Percentiles rank a stretch among this genome's conserved stretches.
phyloP scores from a whole-genome alignment of 78 protist genomes.

The Protostelium mycophagum region DNA sequence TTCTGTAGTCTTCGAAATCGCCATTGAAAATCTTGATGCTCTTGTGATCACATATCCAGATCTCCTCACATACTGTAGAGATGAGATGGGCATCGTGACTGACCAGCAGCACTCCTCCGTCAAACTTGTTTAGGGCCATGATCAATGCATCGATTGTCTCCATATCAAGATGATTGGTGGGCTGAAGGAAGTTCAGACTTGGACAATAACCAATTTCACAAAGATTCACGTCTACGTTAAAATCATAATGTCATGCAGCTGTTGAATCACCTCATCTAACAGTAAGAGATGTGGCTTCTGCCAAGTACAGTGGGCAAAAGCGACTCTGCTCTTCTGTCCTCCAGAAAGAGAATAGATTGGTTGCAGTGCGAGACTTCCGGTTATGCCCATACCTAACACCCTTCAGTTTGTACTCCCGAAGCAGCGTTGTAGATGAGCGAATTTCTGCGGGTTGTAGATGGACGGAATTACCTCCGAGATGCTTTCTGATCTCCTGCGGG shows the following conservation, averaged over 20 bases:
- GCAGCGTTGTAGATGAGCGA: no score
- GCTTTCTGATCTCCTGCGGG: slow-evolving; percentile 52
- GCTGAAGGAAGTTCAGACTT: slow-evolving; percentile 73
- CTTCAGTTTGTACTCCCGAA: no score
- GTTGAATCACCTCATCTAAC: slow-evolving; percentile 34
- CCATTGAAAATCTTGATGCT: background rate
- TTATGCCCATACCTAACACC: slow-evolving; percentile 37
- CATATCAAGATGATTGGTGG: slow-evolving; percentile 79
- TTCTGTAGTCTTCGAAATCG: background rate
- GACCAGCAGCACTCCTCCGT: slow-evolving; percentile 42
- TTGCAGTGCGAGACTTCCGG: slow-evolving; percentile 5
- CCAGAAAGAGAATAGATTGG: slow-evolving; percentile 59
- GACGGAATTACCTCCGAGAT: no score
- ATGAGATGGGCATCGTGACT: slow-evolving; percentile 43
- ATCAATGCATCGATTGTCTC: slow-evolving; percentile 39
- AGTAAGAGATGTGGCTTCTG: slow-evolving; percentile 79
- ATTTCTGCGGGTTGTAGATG: no score
- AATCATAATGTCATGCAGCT: slow-evolving; percentile 18
- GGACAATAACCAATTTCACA: no score
- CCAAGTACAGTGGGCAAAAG: slow-evolving; percentile 62
- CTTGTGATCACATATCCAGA: slow-evolving; percentile 29
- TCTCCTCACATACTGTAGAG: slow-evolving; percentile 62
- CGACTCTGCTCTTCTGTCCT: slow-evolving; percentile 86
- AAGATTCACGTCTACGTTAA: no score
- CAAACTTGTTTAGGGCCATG: slow-evolving; percentile 7